Conservation (phyloP, 805 yeast species). For the Wickerhamiella australiensis region DNA sequence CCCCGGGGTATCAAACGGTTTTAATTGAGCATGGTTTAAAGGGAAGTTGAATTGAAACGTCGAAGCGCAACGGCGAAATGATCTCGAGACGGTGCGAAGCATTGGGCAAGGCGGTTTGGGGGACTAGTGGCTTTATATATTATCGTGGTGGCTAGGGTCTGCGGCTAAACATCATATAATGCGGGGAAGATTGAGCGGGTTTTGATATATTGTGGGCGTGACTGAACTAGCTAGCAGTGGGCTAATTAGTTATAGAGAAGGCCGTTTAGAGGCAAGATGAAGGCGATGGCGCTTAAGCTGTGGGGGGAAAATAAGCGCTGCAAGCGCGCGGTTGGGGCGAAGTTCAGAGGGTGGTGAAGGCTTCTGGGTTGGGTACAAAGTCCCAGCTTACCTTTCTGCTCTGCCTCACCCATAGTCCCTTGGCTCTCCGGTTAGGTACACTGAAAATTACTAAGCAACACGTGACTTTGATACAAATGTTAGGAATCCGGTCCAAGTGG, state of each 20-base stretch:
- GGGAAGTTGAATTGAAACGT: slow-evolving; percentile 19
- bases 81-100: background rate
- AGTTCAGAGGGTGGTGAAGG: no score
- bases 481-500: no score
- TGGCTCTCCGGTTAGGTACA: background rate
- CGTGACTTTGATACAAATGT: background rate
- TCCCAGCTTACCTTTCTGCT: background rate
- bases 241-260: no score
- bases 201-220: background rate
- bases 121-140: background rate
- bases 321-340: no score
- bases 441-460: background rate
- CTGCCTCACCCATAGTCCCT: no score
- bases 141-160: background rate
- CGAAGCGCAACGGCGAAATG: background rate
- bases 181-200: background rate
- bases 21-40: slow-evolving; percentile 25
- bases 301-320: no score
- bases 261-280: no score
- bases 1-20: slow-evolving; percentile 28
- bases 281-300: no score
- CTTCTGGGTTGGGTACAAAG: background rate
- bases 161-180: background rate
- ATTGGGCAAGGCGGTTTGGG: background rate
- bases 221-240: no score